These are phyloP conservation scores for Aureobasidium lini DNA, from an alignment of 2,329 filamentous ascomycete species.

Conservation along the genomic window DNA sequence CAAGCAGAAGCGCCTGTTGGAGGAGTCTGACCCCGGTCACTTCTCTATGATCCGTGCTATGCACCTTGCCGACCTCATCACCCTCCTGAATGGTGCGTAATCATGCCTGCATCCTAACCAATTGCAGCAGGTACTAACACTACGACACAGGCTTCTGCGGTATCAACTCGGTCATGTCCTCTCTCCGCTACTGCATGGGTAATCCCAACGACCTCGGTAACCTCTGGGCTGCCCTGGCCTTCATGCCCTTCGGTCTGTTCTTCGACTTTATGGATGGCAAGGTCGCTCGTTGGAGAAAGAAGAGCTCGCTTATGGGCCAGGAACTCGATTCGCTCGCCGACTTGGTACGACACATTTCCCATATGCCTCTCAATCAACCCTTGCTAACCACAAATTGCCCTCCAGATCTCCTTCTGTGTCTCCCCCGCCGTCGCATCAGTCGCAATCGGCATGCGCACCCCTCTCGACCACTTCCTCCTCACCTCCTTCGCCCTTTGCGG, in stretches of 20 bases:
- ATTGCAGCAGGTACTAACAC: not conserved
- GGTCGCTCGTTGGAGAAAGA: constrained; percentile 91
- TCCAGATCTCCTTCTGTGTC: constrained; percentile 88
- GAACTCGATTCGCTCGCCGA: constrained; percentile 95
- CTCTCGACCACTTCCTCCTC: constrained; percentile 72
- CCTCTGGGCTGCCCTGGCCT: constrained; percentile 73
- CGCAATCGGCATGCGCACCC: constrained; percentile 77
- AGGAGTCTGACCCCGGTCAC: constrained; percentile 58
- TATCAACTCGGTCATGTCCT: constrained; percentile 92
- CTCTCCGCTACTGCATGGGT: constrained; percentile 83
- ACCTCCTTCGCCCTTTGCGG: constrained; percentile 92
- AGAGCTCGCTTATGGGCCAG: constrained; percentile 96
- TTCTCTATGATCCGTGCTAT: constrained; percentile 56
- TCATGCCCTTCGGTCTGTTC: constrained; percentile 89
- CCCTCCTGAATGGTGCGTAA: constrained; percentile 61
- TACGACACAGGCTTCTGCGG: constrained; percentile 62
- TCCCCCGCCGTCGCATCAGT: constrained; percentile 83
- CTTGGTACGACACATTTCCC: constrained; percentile 53
- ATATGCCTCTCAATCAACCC: too few relatives aligned
- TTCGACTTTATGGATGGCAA: constrained; percentile 98
- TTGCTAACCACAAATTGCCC: not conserved
- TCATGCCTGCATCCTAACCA: not conserved
- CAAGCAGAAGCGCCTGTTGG: constrained; percentile 69
- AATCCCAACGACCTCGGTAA: constrained; percentile 53
- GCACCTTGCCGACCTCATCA: constrained; percentile 77